Conservation (phyloP, 1,139 yeast genomes). For the Hyphopichia wangnamkhiaoensis region DNA sequence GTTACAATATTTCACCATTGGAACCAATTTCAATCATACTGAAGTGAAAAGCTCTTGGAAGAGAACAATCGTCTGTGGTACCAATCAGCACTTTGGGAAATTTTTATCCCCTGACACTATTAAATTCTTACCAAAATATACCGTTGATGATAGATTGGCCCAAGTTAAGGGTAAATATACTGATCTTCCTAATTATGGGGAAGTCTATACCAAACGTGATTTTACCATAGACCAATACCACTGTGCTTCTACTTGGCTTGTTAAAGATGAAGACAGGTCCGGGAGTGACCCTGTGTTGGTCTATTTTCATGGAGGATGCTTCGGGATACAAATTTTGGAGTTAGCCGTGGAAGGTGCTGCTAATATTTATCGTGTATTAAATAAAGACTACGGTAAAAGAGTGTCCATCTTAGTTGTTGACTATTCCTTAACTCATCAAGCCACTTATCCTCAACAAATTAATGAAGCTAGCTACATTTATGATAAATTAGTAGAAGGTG, state of each 20-base stretch:
- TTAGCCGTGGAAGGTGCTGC: slow-evolving; percentile 33
- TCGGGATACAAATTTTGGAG: slow-evolving; percentile 34
- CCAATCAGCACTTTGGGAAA: slow-evolving; percentile 2
- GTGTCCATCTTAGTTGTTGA: slow-evolving; percentile 38
- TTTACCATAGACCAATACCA: neutral
- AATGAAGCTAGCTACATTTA: slow-evolving; percentile 35
- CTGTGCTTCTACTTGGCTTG: slow-evolving; percentile 1
- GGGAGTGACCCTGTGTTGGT: slow-evolving; percentile 36
- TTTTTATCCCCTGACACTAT: neutral
- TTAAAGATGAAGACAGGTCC: neutral
- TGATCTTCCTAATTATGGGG: neutral
- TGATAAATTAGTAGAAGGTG: slow-evolving; percentile 25
- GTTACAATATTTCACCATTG: slow-evolving; percentile 8
- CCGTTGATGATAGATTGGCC: neutral
- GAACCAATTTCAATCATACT: slow-evolving; percentile 7
- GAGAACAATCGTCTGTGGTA: slow-evolving; percentile 4
- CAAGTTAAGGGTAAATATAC: neutral
- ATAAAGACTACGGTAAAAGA: slow-evolving; percentile 22
- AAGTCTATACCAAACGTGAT: neutral
- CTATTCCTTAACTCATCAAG: slow-evolving; percentile 36
- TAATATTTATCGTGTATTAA: slow-evolving; percentile 32
- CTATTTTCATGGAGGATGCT: slow-evolving; percentile 48
- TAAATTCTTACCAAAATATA: neutral
- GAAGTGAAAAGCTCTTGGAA: slow-evolving; percentile 3
- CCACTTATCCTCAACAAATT: slow-evolving; percentile 37